Evolutionary conservation across 148 eudicot genomes (phyloP).

Genomic region (Fallopia convolvulus): DNA sequence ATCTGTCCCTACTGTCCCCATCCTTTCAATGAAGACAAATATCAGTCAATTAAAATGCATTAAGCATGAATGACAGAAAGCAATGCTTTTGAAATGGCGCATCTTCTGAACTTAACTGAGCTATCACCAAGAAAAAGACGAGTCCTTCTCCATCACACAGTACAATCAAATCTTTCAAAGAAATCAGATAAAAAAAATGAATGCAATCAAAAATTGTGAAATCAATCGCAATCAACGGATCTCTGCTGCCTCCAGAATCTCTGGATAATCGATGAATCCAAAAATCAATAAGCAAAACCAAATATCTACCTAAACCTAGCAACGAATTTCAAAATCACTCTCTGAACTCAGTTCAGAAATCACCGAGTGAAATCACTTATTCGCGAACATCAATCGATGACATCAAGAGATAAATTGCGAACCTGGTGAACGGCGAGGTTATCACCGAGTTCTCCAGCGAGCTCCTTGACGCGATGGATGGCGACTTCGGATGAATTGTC

Average conservation of each 20-base stretch:
- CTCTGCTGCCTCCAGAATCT: background rate
- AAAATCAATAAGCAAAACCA: background rate
- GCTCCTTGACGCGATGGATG: constrained; percentile 56
- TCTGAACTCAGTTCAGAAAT: too few relatives aligned
- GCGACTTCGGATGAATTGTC: constrained; percentile 70
- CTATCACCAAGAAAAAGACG: too few relatives aligned
- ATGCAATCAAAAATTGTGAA: background rate
- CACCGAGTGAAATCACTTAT: too few relatives aligned
- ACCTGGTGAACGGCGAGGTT: constrained; percentile 72
- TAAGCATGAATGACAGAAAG: background rate
- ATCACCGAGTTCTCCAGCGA: constrained; percentile 46
- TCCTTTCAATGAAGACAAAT: background rate
- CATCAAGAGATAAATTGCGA: background rate
- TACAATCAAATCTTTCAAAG: too few relatives aligned
- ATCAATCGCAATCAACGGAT: background rate
- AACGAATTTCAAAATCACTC: too few relatives aligned
- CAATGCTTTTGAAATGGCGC: too few relatives aligned
- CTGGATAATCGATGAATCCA: too few relatives aligned
- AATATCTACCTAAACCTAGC: background rate
- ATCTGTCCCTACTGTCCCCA: background rate
- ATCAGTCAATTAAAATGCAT: background rate
- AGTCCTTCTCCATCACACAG: too few relatives aligned
- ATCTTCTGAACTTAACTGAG: too few relatives aligned
- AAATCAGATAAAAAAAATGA: too few relatives aligned
- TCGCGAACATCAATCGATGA: background rate